Base-by-base conservation (phyloP, 2,329 filamentous ascomycete genomes). In the Fulvia fulva region DNA sequence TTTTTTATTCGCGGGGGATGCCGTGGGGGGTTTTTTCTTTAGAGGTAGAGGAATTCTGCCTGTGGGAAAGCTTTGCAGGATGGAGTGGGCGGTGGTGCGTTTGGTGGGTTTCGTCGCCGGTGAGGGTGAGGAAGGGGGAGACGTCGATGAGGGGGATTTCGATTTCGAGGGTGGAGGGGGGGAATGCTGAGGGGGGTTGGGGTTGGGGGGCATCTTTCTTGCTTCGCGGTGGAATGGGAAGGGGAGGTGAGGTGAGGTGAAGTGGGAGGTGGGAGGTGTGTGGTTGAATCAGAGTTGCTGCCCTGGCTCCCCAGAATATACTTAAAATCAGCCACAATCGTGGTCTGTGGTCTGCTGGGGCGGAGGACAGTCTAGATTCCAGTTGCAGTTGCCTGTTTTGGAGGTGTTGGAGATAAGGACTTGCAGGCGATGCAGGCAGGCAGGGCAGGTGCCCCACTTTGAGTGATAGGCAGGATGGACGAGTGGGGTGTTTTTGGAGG, bases 31-130 rank as follows among this genome's bases (percentile, higher is more conserved):
- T n/a, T n/a, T n/a, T n/a, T 93, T 89, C 67, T 87, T 87, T 41
- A 96, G n/a, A n/a, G 83, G 75, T 96, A 96, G 63, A 97, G 83
- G 78, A 97, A 96, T 57, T 92, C 92, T 2, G 91, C 89, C 1
- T 83, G 87, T 68, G 91, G n/a, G 88, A 77, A 97, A 96, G 44
- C 90, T 91, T 54, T 85, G 71, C 12, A 93, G 85, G 65, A 96
- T 86, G 43, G 87, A 84, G 54, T 84, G 75, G 22, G 91, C 91
- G 1, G 89, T 72, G 6, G 61, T 58, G 12, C 57, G 58, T 37
- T 65, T 66, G 4, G 65, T 65, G 44, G n/a, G 87, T 83, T 22
- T 54, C 52, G 55, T 84, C 75, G 34, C 90, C 90, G 2, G 56
- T 50, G 32, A 88, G 81, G 2, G 56, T 50, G 32, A 88, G 81